phyloP scores from a whole-genome alignment of 2,329 filamentous ascomycete species.

The Cercospora sesami region DNA sequence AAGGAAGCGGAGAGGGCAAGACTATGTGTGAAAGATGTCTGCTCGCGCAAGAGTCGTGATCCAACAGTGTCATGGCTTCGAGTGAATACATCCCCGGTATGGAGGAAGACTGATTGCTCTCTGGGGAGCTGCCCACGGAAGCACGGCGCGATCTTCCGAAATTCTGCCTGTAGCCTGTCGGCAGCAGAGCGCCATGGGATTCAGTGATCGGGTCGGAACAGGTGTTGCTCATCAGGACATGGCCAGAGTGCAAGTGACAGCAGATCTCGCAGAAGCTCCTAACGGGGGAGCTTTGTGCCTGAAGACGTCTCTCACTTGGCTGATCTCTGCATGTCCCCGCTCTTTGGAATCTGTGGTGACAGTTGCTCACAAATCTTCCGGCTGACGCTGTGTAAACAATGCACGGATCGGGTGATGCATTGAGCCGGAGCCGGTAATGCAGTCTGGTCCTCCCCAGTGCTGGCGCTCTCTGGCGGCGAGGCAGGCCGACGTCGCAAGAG shows the following conservation, averaged over 20 bases:
- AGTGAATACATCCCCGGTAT: too few species aligned
- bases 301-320: background rate
- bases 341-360: background rate
- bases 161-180: background rate
- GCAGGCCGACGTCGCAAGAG: background rate
- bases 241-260: background rate
- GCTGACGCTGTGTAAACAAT: background rate
- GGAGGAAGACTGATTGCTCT: too few species aligned
- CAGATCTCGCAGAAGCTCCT: background rate
- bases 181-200: background rate
- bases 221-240: background rate
- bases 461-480: too few species aligned
- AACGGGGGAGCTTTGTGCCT: background rate
- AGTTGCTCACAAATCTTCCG: background rate
- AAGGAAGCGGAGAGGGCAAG: slow-evolving; percentile 44
- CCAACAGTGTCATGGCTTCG: too few species aligned
- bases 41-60: background rate
- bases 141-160: background rate
- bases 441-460: too few species aligned
- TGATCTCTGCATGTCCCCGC: background rate
- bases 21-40: slow-evolving; percentile 40
- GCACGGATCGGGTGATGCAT: background rate
- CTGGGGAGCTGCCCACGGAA: background rate
- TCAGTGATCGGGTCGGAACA: background rate
- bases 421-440: background rate